A percentile compares a stretch with the other conserved stretches of the same genome.
Evolutionary conservation across 345 rosid genomes (phyloP).

Genomic region (Brassica cretica): DNA sequence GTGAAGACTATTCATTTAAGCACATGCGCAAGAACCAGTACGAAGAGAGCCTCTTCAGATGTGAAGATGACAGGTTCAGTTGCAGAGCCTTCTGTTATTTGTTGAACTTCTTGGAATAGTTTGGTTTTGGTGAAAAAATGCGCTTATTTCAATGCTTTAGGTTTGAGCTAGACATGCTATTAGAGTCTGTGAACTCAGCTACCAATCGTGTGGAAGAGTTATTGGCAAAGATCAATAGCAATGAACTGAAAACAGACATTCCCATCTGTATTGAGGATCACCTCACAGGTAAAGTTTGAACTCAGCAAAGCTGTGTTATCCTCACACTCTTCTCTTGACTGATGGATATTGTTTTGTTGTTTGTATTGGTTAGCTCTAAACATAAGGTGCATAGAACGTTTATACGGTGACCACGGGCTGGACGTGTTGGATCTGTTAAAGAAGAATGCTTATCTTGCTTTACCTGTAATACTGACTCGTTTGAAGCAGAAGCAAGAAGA

Average conservation of each 20-base stretch:
- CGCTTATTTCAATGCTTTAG: conserved; percentile 45
- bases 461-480: conserved; percentile 91
- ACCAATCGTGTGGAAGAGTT: conserved; percentile 84
- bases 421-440: conserved; percentile 88
- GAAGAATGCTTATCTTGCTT: conserved; percentile 82
- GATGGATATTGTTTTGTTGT: conserved; percentile 21
- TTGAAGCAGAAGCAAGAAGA: conserved; percentile 98
- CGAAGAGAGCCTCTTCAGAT: conserved; percentile 91
- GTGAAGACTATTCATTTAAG: conserved; percentile 98
- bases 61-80: conserved; percentile 94
- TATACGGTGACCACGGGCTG: conserved; percentile 97
- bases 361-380: conserved; percentile 62
- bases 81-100: not conserved
- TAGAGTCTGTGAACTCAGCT: conserved; percentile 87
- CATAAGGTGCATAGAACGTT: conserved; percentile 90
- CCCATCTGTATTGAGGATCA: conserved; percentile 72
- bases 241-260: conserved; percentile 56
- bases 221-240: conserved; percentile 66
- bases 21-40: conserved; percentile 99
- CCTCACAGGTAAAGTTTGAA: conserved; percentile 62
- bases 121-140: conserved; percentile 15
- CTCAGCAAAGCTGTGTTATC: not conserved
- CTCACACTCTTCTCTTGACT: not conserved
- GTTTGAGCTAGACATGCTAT: conserved; percentile 96
- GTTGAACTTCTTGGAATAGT: conserved; percentile 12